Evolutionary conservation across 495 filamentous ascomycete species (phyloP), one percentile per base, ranked within the genome.

Genomic region (Bacidia gigantensis): DNA sequence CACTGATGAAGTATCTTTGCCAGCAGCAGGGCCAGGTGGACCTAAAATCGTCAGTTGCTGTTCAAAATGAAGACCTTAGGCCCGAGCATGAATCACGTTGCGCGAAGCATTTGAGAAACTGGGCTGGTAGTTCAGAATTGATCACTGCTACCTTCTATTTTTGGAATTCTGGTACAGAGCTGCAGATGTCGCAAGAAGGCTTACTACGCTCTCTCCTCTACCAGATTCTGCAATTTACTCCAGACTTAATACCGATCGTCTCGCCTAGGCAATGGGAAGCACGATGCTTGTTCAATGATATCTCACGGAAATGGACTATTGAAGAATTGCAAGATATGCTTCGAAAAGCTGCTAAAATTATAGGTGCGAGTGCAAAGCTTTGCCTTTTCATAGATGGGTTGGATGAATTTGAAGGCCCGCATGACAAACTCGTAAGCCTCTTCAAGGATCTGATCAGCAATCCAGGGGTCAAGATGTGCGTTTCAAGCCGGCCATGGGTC

Each of bases 1-100:
- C 70, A 0, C 42, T 72, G 11, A 66, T 72, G 67, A 72, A 68
- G 46, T 69, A 57, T 12, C 48, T 72, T 11, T 46, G 17, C 26
- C 20, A 56, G 20, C 7, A 44, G 32, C n/a, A n/a, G n/a, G n/a
- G n/a, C n/a, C n/a, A n/a, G n/a, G n/a, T n/a, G n/a, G n/a, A n/a
- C n/a, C n/a, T n/a, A n/a, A n/a, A n/a, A n/a, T n/a, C n/a, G n/a
- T n/a, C n/a, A n/a, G n/a, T n/a, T n/a, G n/a, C n/a, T n/a, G n/a
- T n/a, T n/a, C n/a, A n/a, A n/a, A n/a, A n/a, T n/a, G n/a, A n/a
- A n/a, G 29, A 35, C 5, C 14, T 5, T 14, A 35, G 5, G 29
- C 14, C 29, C 5, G 14, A 35, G 14, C 14, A 5, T 35, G 41
- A n/a, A 26, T 55, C 26, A n/a, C 24, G 17, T 43, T 42, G 5